Percentiles rank a stretch among this genome's conserved stretches.
These are phyloP conservation scores for Escallonia rubra DNA, from an alignment of 129 eudicot species.

Conservation along the genomic window DNA sequence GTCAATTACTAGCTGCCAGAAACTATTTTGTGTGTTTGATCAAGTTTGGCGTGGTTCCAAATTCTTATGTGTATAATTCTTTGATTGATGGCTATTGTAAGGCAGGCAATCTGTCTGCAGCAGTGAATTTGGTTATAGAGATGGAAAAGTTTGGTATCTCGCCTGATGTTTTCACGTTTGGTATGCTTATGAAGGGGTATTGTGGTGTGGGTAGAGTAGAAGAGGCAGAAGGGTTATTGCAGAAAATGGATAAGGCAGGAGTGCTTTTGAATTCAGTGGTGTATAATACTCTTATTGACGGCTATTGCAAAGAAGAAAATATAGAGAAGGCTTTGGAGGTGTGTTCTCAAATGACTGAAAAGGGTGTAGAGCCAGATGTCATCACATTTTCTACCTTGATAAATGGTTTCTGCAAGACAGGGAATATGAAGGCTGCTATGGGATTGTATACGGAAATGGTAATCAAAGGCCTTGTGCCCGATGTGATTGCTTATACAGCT, in stretches of 20 bases:
- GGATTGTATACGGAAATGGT: constrained; percentile 76
- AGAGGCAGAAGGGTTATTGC: constrained; percentile 48
- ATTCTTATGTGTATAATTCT: constrained; percentile 56
- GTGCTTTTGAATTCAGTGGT: constrained; percentile 44
- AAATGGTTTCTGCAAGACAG: constrained; percentile 58
- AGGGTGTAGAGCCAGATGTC: constrained; percentile 57
- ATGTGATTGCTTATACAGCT: constrained; percentile 70
- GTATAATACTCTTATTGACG: constrained; percentile 62
- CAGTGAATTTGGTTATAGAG: constrained; percentile 32
- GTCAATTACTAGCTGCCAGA: constrained; percentile 43
- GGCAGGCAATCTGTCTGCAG: constrained; percentile 53
- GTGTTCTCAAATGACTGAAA: constrained; percentile 63
- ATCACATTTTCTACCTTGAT: constrained; percentile 70
- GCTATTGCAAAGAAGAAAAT: constrained; percentile 48
- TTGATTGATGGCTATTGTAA: constrained; percentile 58
- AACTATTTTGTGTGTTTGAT: constrained; percentile 48
- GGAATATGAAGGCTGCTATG: constrained; percentile 70
- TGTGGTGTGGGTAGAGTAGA: constrained; percentile 49
- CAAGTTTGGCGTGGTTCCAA: constrained; percentile 65
- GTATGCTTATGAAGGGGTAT: constrained; percentile 59
- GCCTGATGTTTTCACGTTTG: constrained; percentile 62
- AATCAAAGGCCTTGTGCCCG: constrained; percentile 64
- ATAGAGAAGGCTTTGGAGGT: constrained; percentile 66
- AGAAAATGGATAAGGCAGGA: constrained; percentile 47
- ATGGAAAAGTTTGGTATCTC: constrained; percentile 50